phyloP scores from a whole-genome alignment of 371 early-diverging fungal genomes.

The Actinomortierella ambigua region DNA sequence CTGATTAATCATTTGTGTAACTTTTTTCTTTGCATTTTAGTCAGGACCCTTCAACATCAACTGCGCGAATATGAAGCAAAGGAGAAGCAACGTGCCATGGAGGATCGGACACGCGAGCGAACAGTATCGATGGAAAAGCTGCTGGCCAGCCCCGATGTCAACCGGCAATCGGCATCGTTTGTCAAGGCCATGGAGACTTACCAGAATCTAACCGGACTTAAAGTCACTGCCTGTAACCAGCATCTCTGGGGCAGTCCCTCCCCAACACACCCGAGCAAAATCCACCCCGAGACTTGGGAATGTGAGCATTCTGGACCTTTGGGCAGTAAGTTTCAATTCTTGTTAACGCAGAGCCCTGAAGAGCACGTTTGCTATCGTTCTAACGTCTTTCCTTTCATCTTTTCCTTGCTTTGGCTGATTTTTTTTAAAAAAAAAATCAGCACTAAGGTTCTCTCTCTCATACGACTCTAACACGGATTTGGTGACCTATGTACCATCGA shows the following conservation, averaged over 20 bases:
- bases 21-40: neutral
- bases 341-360: no score
- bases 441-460: slow-evolving; percentile 25
- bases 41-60: slow-evolving; percentile 34
- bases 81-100: slow-evolving; percentile 19
- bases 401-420: neutral
- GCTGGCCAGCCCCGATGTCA: slow-evolving; percentile 32
- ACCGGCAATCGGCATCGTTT: slow-evolving; percentile 8
- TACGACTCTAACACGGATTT: slow-evolving; percentile 15
- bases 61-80: slow-evolving; percentile 23
- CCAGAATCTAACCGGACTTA: slow-evolving; percentile 32
- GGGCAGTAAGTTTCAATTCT: slow-evolving; percentile 26
- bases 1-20: neutral
- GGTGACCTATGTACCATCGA: slow-evolving; percentile 18
- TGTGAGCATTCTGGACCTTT: slow-evolving; percentile 33
- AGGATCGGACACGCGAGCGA: slow-evolving; percentile 21
- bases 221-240: slow-evolving; percentile 18
- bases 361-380: neutral
- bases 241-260: neutral
- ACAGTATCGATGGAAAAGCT: slow-evolving; percentile 19
- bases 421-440: neutral
- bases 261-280: slow-evolving; percentile 10
- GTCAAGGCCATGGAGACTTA: slow-evolving; percentile 23
- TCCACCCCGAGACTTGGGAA: slow-evolving; percentile 22
- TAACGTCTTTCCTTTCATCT: neutral